Base-by-base conservation (phyloP, 495 filamentous ascomycete genomes). In the Daldinia grandis region DNA sequence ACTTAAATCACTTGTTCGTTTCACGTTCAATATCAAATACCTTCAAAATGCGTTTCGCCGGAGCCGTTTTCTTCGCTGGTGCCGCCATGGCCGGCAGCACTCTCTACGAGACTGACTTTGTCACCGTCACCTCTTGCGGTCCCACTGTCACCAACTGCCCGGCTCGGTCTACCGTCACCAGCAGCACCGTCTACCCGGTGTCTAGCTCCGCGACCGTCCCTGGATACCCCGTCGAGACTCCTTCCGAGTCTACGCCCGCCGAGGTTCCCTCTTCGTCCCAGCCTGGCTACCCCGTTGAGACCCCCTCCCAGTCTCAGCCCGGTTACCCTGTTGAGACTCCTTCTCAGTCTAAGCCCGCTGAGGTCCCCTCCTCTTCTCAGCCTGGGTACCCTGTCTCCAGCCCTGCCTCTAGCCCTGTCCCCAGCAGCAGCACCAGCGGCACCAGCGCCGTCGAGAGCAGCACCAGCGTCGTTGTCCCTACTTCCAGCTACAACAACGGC, bases 31-130 rank as follows among this genome's bases (percentile, higher is more conserved):
- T 67, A 62, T 61, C 31, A 47, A 71, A 74, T 80, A 76, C 70
- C 66, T 76, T 83, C 86, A 89, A 88, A 62, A 89, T 84, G 81
- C 82, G 82, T 82, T 84, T 83, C 82, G 60, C 82, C 66, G 66
- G 77, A 77, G 78, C 82, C 72, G 73, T 81, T 74, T 78, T 82
- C 79, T 74, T 87, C 72, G 86, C 85, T 75, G 82, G 80, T 72
- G 81, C 78, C 72, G 86, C 79, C 72, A 72, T 85, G 69, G 85
- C 82, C 71, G 65, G 74, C 50, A 82, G 78, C 68, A 86, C 83
- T 65, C 79, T 88, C 76, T 88, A 86, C 82, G 78, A 78, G 71
- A 88, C 86, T 64, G 82, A 87, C 73, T 78, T 81, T 69, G 77
- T 83, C 57, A 89, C 87, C 77, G 81, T 87, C 79, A 89, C 86